These are phyloP conservation scores for Linderniella brevidens DNA, from an alignment of 257 asterid species.

Conservation along the genomic window DNA sequence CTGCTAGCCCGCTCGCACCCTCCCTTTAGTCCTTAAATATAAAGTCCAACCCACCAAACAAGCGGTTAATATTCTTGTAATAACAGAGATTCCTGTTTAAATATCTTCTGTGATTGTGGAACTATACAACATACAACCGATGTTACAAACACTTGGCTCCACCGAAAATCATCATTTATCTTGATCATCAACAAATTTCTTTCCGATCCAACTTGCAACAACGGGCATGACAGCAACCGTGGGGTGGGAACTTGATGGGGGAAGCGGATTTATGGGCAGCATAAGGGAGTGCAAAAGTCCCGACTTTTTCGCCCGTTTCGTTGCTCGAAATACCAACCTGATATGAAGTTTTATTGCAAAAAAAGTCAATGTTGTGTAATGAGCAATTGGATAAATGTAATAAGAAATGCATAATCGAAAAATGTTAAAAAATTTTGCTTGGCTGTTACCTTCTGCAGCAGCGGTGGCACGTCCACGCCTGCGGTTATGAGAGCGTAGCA, in stretches of 20 bases:
- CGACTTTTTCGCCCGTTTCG: background rate
- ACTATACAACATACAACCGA: too few relatives aligned
- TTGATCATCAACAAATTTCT: background rate
- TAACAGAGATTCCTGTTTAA: too few relatives aligned
- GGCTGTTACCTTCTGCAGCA: conserved; percentile 45
- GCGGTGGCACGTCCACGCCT: conserved; percentile 68
- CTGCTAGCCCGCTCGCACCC: too few relatives aligned
- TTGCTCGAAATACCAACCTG: background rate
- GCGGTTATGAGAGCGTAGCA: conserved; percentile 63
- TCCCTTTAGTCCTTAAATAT: too few relatives aligned
- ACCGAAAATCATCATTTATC: background rate
- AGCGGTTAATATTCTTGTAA: too few relatives aligned
- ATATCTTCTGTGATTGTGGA: too few relatives aligned
- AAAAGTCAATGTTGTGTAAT: background rate
- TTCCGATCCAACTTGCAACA: background rate
- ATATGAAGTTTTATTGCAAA: background rate
- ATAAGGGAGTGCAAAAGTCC: background rate
- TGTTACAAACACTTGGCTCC: too few relatives aligned
- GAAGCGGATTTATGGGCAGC: background rate
- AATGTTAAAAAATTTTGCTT: background rate
- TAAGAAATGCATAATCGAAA: background rate
- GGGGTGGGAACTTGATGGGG: background rate
- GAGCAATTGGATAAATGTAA: background rate
- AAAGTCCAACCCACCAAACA: too few relatives aligned
- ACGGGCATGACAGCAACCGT: background rate